phyloP scores from a whole-genome alignment of 768 basidiomycete genomes.

The Tricholoma sp. region DNA sequence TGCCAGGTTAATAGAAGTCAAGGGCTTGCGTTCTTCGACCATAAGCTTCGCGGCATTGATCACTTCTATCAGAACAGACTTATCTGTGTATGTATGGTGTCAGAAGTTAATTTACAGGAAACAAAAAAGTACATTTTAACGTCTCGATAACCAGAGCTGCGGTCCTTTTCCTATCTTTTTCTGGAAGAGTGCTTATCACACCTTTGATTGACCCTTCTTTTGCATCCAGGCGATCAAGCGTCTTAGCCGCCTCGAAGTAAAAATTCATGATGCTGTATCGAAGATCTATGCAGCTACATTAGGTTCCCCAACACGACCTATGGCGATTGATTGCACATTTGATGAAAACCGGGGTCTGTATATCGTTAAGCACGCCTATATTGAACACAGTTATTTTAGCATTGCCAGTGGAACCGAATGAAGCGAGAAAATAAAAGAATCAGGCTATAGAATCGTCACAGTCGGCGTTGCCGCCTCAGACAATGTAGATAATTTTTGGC shows the following conservation, averaged over 20 bases:
- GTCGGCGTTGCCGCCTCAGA: constrained; percentile 55
- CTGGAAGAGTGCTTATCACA: constrained; percentile 65
- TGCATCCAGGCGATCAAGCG: constrained; percentile 80
- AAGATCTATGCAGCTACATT: constrained; percentile 25
- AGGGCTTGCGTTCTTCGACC: constrained; percentile 68
- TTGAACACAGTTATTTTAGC: constrained; percentile 1
- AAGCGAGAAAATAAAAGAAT: constrained; percentile 12
- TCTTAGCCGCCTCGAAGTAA: constrained; percentile 85
- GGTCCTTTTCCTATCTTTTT: constrained; percentile 71
- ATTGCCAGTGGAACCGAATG: background rate
- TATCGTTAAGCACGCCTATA: background rate
- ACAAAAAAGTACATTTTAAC: constrained; percentile 70
- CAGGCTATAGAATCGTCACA: constrained; percentile 44
- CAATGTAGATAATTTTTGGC: constrained; percentile 86
- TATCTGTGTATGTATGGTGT: constrained; percentile 47
- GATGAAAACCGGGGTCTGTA: constrained; percentile 1
- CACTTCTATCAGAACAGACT: constrained; percentile 64
- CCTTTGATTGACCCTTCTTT: constrained; percentile 94
- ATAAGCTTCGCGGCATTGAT: constrained; percentile 65
- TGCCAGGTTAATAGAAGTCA: constrained; percentile 72
- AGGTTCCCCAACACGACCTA: constrained; percentile 12
- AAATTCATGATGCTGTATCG: constrained; percentile 71
- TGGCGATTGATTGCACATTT: constrained; percentile 16
- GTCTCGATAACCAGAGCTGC: constrained; percentile 92
- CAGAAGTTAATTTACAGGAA: background rate